Evolutionary conservation across 305 asterid genomes (phyloP).

Genomic region (Fraxinus dipetala): DNA sequence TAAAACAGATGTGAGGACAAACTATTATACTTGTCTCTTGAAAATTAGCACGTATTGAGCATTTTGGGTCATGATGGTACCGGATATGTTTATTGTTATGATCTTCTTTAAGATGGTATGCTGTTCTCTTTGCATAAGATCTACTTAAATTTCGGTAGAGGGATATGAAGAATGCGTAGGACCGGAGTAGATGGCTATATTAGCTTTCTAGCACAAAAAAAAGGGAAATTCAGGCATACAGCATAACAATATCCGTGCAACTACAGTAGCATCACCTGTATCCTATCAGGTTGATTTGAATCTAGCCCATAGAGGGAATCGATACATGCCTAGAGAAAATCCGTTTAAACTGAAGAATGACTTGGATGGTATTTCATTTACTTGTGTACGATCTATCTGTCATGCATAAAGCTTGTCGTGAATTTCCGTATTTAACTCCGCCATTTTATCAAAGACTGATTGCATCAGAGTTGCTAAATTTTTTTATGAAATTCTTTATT

Average conservation of each 20-base stretch:
- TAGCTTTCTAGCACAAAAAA: background rate
- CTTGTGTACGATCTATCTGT: background rate
- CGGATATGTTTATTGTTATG: background rate
- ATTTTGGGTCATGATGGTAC: slow-evolving; percentile 1
- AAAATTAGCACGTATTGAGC: background rate
- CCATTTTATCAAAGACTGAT: background rate
- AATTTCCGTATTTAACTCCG: background rate
- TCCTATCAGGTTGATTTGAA: background rate
- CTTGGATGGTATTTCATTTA: background rate
- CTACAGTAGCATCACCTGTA: background rate
- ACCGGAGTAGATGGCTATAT: background rate
- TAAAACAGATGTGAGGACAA: background rate
- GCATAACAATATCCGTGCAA: background rate
- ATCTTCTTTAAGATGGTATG: background rate
- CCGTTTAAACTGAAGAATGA: background rate
- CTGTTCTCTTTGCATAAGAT: background rate
- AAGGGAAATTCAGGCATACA: background rate
- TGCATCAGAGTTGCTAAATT: background rate
- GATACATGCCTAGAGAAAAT: background rate
- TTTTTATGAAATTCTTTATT: background rate
- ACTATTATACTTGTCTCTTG: background rate
- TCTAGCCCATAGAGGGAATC: background rate
- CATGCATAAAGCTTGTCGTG: background rate
- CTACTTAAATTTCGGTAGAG: background rate
- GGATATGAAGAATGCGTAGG: background rate